Evolutionary conservation across 164 flowering plant species (phyloP), one percentile per base, ranked within the genome.

Genomic region (Berberis thunbergii): DNA sequence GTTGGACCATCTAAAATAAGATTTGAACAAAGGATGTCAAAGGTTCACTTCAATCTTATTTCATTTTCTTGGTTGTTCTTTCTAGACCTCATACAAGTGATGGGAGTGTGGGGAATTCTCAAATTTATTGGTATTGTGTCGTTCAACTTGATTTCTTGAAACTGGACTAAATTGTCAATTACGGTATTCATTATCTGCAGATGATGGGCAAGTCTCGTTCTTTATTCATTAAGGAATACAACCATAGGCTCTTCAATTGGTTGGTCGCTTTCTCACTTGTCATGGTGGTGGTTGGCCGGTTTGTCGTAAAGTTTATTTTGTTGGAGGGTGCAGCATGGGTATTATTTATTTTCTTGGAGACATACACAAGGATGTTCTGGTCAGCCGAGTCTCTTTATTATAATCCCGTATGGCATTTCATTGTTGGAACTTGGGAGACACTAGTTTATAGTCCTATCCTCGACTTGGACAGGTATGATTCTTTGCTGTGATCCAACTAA

Each of bases 321-420:
- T 57, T 95, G 42, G 99, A 95, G 76, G 77, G 87, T 41, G 97
- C 84, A 26, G 99, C 97, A 2, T 95, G 99, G 99, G 65, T 88
- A 64, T 73, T 95, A 41, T 91, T 91, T 64, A 83, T 95, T 60
- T 95, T 95, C 88, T 77, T 95, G 63, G 97, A 95, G 77, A 86
- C 91, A 41, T 95, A 89, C 73, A 95, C 99, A 46, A 80, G 99
- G 72, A 81, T 95, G 94, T 95, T 95, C 65, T 95, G 97, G 97
- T 81, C 99, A 26, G 87, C 99, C 1, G 99, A 95, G 69, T 77
- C 99, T 50, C 94, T 95, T 54, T 91, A 95, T 70, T 95, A 91
- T 81, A 89, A 91, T 76, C 91, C 97, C 1, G 83, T 79, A 45
- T 95, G 99, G 99, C 96, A 95, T 75, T 72, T 82, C 52, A 83